These are phyloP conservation scores for Luffa aegyptiaca DNA, from an alignment of 306 rosid genomes.

Conservation along the genomic window DNA sequence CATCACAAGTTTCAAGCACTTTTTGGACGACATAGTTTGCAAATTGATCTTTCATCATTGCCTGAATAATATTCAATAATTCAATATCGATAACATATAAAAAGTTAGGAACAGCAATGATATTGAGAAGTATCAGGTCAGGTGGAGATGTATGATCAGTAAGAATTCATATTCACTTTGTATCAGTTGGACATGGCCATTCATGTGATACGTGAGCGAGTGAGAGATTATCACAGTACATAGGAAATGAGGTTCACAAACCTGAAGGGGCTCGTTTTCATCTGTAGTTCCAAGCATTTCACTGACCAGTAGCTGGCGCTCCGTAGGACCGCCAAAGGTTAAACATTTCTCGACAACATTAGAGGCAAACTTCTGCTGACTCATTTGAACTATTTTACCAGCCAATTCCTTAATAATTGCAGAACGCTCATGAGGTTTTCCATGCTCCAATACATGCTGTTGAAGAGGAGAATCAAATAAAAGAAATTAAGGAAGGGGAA, in stretches of 20 bases:
- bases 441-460: conserved; percentile 88
- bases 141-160: not conserved
- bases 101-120: not conserved
- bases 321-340: conserved; percentile 76
- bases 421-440: conserved; percentile 85
- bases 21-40: conserved; percentile 96
- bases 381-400: conserved; percentile 83
- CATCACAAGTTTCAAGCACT: conserved; percentile 93
- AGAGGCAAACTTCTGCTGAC: conserved; percentile 97
- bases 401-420: conserved; percentile 84
- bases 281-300: conserved; percentile 97
- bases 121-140: not conserved
- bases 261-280: conserved; percentile 99
- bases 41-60: conserved; percentile 97
- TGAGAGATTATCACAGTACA: not conserved
- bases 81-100: not conserved
- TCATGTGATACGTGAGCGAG: not conserved
- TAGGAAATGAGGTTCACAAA: conserved; percentile 12
- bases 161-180: not conserved
- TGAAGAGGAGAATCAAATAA: not conserved
- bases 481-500: not conserved
- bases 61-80: conserved; percentile 15
- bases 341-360: conserved; percentile 89
- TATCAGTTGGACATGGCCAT: not conserved
- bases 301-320: conserved; percentile 68